Evolutionary conservation across 176 grass and related monocot genomes (phyloP).

Genomic region (barley (Hordeum vulgare)): MorexV3_pseudomolecules_assembly NC_058522.1:4733297-4733796

Average conservation of each 20-base stretch:
- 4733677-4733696: neutral
- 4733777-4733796: neutral
- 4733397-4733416: neutral
- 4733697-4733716: neutral
- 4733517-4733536: neutral
- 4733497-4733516: neutral
- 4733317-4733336: neutral
- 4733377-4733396: neutral
- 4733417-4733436: conserved; percentile 23
- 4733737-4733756: too few relatives aligned
- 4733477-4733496: conserved; percentile 16
- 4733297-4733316: neutral
- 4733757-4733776: neutral
- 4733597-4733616: neutral
- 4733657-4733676: neutral
- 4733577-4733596: neutral
- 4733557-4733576: neutral
- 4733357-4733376: neutral
- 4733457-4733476: neutral
- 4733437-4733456: neutral
- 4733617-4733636: neutral
- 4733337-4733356: neutral
- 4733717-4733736: too few relatives aligned
- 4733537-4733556: neutral
- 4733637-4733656: neutral